A percentile compares a stretch with the other conserved stretches of the same genome.
phyloP scores from a whole-genome alignment of 2,329 filamentous ascomycete genomes.

The Cercospora nicotianae region DNA sequence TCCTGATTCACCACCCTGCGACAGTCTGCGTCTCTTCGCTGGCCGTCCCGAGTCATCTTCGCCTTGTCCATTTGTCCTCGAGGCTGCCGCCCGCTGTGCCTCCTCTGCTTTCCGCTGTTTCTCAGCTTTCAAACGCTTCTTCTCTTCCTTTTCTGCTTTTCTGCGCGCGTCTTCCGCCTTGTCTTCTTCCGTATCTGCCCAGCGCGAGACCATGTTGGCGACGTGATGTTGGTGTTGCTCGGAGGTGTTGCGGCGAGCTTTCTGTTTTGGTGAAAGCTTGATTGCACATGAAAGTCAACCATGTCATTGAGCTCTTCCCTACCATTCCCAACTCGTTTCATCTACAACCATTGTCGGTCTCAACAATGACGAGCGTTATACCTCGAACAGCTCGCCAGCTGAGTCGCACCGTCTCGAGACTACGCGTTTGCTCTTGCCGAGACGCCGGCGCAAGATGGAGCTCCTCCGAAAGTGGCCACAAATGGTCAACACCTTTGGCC shows the following conservation, averaged over 20 bases:
- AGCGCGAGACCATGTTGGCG: constrained; percentile 62
- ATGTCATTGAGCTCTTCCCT: constrained; percentile 9
- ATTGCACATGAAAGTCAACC: constrained; percentile 8
- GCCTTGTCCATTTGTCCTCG: constrained; percentile 29
- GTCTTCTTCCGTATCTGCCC: constrained; percentile 84
- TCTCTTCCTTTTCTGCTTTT: constrained; percentile 83
- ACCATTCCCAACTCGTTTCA: not conserved
- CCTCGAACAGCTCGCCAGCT: constrained; percentile 29
- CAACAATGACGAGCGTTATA: constrained; percentile 33
- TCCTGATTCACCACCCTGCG: constrained; percentile 47
- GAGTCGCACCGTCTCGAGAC: constrained; percentile 22
- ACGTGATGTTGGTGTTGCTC: constrained; percentile 7
- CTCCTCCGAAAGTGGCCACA: constrained; percentile 38
- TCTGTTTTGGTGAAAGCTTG: constrained; percentile 1
- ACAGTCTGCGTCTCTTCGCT: constrained; percentile 62
- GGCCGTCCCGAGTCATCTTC: constrained; percentile 43
- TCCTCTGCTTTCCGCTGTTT: constrained; percentile 70
- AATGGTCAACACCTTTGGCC: constrained; percentile 91
- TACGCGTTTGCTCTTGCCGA: constrained; percentile 13
- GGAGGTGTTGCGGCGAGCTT: constrained; percentile 9
- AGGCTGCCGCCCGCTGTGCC: constrained; percentile 39
- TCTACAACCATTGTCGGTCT: not conserved
- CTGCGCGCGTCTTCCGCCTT: constrained; percentile 68
- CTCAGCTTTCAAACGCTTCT: constrained; percentile 78
- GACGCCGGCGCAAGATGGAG: constrained; percentile 44